Percentiles rank a stretch among this genome's conserved stretches.
Conservation (phyloP, 257 asterid species). For the Jaltomata sinuosa region DNA sequence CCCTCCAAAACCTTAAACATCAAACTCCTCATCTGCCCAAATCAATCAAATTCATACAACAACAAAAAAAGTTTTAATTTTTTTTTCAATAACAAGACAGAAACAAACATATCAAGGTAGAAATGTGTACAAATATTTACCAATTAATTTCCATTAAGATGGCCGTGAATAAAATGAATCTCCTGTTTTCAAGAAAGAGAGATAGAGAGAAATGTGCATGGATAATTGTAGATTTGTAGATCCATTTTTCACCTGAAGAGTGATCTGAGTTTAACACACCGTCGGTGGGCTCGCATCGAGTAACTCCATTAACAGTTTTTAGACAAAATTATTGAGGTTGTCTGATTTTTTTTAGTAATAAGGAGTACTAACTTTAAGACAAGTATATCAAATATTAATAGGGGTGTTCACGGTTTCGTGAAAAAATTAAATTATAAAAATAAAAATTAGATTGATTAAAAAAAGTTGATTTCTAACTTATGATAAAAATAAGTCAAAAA, state of each 20-base stretch:
- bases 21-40: conserved; percentile 41
- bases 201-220: background rate
- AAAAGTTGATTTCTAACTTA: no score
- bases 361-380: no score
- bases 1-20: conserved; percentile 17
- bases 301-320: no score
- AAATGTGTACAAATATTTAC: background rate
- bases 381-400: no score
- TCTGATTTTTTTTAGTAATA: background rate
- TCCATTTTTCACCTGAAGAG: background rate
- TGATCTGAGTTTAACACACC: background rate
- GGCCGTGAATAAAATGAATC: no score
- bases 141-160: background rate
- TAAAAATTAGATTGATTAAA: no score
- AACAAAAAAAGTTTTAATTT: background rate
- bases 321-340: background rate
- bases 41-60: background rate
- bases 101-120: background rate
- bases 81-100: background rate
- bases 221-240: no score
- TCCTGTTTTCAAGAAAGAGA: no score
- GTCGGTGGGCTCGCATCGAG: background rate
- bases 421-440: no score
- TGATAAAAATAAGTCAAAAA: no score
- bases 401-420: no score